Evolutionary conservation across 2,329 filamentous ascomycete species (phyloP).

Genomic region (Penicillium sclerotiorum): DNA sequence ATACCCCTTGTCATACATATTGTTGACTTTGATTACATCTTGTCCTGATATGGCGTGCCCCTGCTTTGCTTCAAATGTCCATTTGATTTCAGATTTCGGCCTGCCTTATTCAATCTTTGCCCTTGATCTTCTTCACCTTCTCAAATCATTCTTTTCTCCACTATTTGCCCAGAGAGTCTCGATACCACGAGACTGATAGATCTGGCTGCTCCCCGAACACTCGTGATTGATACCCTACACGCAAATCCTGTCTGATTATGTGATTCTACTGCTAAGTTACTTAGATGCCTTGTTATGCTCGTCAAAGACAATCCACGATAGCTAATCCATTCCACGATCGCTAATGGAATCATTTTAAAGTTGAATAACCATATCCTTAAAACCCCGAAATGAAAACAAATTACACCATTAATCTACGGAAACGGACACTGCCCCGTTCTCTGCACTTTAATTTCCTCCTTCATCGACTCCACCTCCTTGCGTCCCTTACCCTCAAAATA

Average conservation of each 20-base stretch:
- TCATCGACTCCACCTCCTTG: constrained; percentile 27
- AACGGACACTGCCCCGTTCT: constrained; percentile 53
- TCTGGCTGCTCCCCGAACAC: constrained; percentile 3
- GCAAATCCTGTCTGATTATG: constrained; percentile 16
- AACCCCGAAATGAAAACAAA: neutral
- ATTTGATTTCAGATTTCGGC: neutral
- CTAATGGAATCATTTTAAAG: neutral
- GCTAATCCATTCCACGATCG: constrained; percentile 2
- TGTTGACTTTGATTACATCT: constrained; percentile 5
- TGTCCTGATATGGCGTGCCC: constrained; percentile 1
- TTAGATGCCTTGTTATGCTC: constrained; percentile 3
- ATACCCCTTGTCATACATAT: constrained; percentile 23
- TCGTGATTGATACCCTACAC: constrained; percentile 34
- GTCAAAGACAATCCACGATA: neutral
- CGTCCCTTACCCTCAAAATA: constrained; percentile 55
- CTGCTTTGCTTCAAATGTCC: constrained; percentile 1
- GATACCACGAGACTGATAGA: constrained; percentile 9
- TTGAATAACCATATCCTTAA: neutral
- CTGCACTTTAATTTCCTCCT: constrained; percentile 48
- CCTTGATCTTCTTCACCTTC: constrained; percentile 4
- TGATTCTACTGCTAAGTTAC: constrained; percentile 1
- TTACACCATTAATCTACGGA: constrained; percentile 12
- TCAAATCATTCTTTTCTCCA: too few relatives aligned
- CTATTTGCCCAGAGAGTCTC: too few relatives aligned
- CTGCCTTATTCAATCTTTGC: neutral